Evolutionary conservation across 176 grass and related monocot species (phyloP), one percentile per base, ranked within the genome.

Genomic region (Juncus effusus): DNA sequence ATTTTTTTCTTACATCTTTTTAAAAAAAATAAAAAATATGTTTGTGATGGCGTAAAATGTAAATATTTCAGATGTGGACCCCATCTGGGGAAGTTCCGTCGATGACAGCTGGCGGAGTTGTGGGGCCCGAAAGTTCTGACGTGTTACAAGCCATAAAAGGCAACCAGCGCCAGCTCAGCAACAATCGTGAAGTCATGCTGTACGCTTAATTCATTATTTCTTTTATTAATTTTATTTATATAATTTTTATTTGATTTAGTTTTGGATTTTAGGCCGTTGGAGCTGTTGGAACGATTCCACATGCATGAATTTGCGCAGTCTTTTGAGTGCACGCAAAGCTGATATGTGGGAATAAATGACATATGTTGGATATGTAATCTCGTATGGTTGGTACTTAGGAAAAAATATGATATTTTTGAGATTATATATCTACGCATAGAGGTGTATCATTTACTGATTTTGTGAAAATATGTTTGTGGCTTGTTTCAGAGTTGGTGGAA

Each of bases 321-420:
- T 82, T 89, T 93, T 42, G 94, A 90, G 55, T 93, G 94, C 76
- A 79, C 83, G 3, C 94, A 99, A 86, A 93, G 83, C 57, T 99
- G 72, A 97, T 80, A 35, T 40, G 40, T 0, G 66, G 66, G 52
- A 55, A 68, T 54, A 2, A 3, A 40, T 38, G 7, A 5, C 3
- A 14, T 56, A 54, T 69, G 16, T 40, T 69, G 51, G 35, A 52
- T 3, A 28, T 28, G 1, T 28, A 28, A 28, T 28, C 19, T 28
- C 19, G 19, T 28, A 28, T 28, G 19, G 19, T 28, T 28, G 19
- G 19, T 28, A 28, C 19, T 28, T 28, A 28, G 19, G 19, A 28
- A 28, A 28, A 28, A 28, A 28, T 28, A 28, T 28, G 19, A 28
- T 28, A 28, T 28, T 28, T 28, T 28, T 28, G 19, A 28, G 19